Evolutionary conservation across 2,329 filamentous ascomycete species (phyloP).

Genomic region (Gyromitra esculenta): DNA sequence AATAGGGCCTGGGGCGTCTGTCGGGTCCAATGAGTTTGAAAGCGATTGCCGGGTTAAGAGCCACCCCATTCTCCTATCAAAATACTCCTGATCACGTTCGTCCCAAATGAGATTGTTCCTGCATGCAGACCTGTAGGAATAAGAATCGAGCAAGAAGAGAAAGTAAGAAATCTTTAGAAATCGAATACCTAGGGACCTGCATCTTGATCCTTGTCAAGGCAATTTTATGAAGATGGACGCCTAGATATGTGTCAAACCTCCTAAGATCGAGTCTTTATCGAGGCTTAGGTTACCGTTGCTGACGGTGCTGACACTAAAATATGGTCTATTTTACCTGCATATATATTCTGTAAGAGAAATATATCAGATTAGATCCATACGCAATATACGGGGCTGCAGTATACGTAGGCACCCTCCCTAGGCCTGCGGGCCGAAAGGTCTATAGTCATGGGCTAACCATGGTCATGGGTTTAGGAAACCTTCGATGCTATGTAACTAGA

Average conservation of each 20-base stretch:
- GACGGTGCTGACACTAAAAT: constrained; percentile 5
- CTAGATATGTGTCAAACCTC: constrained; percentile 19
- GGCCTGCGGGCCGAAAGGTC: not conserved
- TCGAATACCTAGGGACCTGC: constrained; percentile 8
- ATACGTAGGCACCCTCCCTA: not conserved
- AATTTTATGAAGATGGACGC: constrained; percentile 10
- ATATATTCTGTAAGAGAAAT: not conserved
- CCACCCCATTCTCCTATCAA: not conserved
- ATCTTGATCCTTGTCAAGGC: constrained; percentile 15
- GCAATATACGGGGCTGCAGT: not conserved
- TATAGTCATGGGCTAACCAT: not conserved
- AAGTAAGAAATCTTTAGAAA: not conserved
- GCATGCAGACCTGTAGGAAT: constrained; percentile 8
- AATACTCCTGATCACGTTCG: not conserved
- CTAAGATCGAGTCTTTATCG: constrained; percentile 4
- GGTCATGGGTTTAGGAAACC: not conserved
- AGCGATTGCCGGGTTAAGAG: not conserved
- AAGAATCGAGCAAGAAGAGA: not conserved
- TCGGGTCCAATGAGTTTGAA: not conserved
- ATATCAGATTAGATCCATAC: not conserved
- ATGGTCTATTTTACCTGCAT: not conserved
- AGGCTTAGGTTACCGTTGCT: constrained; percentile 23
- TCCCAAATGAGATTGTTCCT: constrained; percentile 8
- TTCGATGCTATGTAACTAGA: not conserved
- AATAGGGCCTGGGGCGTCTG: not conserved